Conservation (phyloP, 2,329 filamentous ascomycete genomes). For the Aspergillus nomiae region DNA sequence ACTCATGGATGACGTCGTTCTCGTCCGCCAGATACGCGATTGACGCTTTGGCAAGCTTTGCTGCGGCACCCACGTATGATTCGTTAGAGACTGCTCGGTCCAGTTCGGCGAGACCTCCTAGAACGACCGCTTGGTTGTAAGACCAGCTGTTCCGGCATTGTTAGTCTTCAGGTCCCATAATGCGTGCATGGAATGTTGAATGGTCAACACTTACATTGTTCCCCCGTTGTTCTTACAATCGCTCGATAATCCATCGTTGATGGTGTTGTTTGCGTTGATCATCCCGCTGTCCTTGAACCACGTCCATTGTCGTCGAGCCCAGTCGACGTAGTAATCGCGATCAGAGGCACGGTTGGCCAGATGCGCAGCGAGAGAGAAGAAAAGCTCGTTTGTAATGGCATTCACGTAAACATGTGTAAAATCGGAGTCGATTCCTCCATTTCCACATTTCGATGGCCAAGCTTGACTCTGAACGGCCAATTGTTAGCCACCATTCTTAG, state of each 20-base stretch:
- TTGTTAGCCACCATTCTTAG: conserved; percentile 3
- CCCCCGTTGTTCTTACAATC: conserved; percentile 54
- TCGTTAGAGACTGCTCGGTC: conserved; percentile 45
- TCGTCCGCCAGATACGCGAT: conserved; percentile 49
- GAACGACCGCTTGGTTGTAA: conserved; percentile 65
- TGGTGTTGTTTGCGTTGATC: conserved; percentile 49
- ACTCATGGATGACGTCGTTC: conserved; percentile 55
- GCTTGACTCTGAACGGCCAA: conserved; percentile 28
- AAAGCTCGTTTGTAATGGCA: conserved; percentile 61
- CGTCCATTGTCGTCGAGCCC: conserved; percentile 51
- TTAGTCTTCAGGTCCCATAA: background rate
- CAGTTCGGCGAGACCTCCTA: conserved; percentile 60
- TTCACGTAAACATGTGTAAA: conserved; percentile 50
- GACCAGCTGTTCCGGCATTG: conserved; percentile 42
- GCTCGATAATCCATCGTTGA: conserved; percentile 56
- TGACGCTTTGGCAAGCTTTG: conserved; percentile 55
- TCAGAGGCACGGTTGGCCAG: conserved; percentile 53
- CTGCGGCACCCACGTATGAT: conserved; percentile 47
- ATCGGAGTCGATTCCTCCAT: conserved; percentile 53
- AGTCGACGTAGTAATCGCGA: conserved; percentile 45
- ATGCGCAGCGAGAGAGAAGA: conserved; percentile 56
- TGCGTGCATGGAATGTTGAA: background rate
- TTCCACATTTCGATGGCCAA: conserved; percentile 48
- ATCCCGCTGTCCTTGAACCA: conserved; percentile 56
- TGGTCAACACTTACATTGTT: conserved; percentile 26